These are phyloP conservation scores for Acacia concinna DNA, from an alignment of 331 rosid species.

Conservation along the genomic window DNA sequence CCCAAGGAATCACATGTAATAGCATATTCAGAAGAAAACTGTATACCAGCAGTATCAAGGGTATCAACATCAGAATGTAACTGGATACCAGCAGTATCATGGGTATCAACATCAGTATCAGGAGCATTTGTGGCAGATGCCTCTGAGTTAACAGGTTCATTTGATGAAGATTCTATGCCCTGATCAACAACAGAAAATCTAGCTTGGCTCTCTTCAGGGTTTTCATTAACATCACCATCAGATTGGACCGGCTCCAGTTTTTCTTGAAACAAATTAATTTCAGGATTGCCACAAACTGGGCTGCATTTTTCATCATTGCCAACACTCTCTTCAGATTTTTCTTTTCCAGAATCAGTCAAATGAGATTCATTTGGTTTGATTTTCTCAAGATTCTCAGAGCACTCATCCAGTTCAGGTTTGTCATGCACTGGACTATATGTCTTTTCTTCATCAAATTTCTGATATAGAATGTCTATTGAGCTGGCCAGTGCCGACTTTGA, in stretches of 20 bases:
- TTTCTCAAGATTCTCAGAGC: constrained; percentile 46
- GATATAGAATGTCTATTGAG: constrained; percentile 61
- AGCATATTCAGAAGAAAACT: constrained; percentile 40
- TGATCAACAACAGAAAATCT: constrained; percentile 62
- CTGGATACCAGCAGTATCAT: constrained; percentile 39
- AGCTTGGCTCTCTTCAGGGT: constrained; percentile 49
- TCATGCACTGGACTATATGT: constrained; percentile 26
- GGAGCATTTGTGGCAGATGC: constrained; percentile 37
- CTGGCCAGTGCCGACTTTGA: constrained; percentile 69
- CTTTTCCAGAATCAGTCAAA: constrained; percentile 44
- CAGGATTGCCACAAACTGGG: constrained; percentile 34
- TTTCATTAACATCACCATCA: constrained; percentile 40
- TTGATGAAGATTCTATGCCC: constrained; percentile 58
- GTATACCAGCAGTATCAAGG: constrained; percentile 40
- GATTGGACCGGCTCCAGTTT: constrained; percentile 41
- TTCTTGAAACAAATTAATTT: constrained; percentile 44
- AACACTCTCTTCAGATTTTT: constrained; percentile 45
- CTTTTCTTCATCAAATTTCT: constrained; percentile 73
- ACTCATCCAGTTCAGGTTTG: constrained; percentile 41
- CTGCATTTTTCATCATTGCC: constrained; percentile 34
- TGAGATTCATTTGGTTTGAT: constrained; percentile 40
- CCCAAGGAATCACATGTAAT: constrained; percentile 36
- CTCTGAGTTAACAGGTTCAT: constrained; percentile 46
- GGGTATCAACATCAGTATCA: constrained; percentile 42
- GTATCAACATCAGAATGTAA: constrained; percentile 39